Conservation (phyloP, 1,284 basidiomycete species). For the Lentinula novae-zelandiae region DNA sequence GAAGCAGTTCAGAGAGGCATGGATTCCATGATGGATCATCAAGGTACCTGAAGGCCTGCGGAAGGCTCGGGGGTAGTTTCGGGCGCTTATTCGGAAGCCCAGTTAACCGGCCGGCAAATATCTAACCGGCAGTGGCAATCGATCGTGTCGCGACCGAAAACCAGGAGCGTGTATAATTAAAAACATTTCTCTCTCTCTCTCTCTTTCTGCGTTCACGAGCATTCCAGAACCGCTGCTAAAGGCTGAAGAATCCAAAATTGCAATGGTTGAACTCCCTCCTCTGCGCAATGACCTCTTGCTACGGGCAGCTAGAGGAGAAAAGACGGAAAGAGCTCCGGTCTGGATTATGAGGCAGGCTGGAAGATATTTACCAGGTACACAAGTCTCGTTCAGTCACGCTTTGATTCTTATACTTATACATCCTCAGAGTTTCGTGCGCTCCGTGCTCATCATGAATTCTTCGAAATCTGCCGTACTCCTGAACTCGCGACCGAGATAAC, state of each 20-base stretch:
- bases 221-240: background rate
- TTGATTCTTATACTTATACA: background rate
- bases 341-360: slow-evolving; percentile 99
- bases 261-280: slow-evolving; percentile 56
- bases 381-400: background rate
- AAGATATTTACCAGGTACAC: slow-evolving; percentile 85
- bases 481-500: slow-evolving; percentile 84
- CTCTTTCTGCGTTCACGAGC: background rate
- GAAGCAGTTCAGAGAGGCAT: background rate
- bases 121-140: background rate
- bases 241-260: background rate
- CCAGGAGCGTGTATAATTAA: background rate
- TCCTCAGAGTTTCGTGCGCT: slow-evolving; percentile 80
- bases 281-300: slow-evolving; percentile 90
- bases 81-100: background rate
- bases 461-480: slow-evolving; percentile 89
- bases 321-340: slow-evolving; percentile 89
- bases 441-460: slow-evolving; percentile 84
- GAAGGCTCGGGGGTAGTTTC: background rate
- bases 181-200: background rate
- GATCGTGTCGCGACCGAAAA: background rate
- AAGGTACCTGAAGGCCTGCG: too few relatives aligned
- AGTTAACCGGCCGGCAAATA: background rate
- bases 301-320: slow-evolving; percentile 84
- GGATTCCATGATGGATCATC: background rate